Conservation (phyloP, 2,329 filamentous ascomycete genomes). For the Falciphora oryzae region DNA sequence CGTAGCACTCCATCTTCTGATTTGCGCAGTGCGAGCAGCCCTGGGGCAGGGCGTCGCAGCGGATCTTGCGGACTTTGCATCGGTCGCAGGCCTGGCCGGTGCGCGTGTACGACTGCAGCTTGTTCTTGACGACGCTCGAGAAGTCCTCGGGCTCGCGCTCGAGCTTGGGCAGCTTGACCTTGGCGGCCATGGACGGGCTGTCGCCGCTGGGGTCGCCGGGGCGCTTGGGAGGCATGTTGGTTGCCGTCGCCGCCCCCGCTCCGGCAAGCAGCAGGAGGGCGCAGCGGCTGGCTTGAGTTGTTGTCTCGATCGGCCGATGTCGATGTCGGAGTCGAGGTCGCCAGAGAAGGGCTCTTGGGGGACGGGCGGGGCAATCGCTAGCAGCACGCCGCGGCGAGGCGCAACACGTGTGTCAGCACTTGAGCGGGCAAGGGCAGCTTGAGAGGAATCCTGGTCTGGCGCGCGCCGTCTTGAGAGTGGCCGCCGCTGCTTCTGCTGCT, state of each 20-base stretch:
- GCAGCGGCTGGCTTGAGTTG: neutral
- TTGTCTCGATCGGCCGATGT: no score
- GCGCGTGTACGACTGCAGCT: slow-evolving; percentile 48
- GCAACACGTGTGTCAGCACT: neutral
- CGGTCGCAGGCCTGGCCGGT: slow-evolving; percentile 86
- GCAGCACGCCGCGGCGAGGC: neutral
- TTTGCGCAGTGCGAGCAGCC: slow-evolving; percentile 78
- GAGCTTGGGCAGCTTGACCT: slow-evolving; percentile 44
- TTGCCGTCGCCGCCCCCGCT: neutral
- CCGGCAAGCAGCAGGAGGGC: neutral
- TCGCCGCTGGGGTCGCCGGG: slow-evolving; percentile 33
- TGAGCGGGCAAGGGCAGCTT: neutral
- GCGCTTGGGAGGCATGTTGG: slow-evolving; percentile 36
- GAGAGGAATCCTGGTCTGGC: neutral
- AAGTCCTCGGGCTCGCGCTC: slow-evolving; percentile 46
- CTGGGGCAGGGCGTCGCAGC: slow-evolving; percentile 53
- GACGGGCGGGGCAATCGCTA: no score
- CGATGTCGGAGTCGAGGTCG: no score
- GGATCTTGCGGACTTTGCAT: slow-evolving; percentile 86
- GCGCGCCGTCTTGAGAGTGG: neutral
- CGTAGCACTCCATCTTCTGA: slow-evolving; percentile 72
- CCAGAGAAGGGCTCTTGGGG: no score
- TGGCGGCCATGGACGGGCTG: slow-evolving; percentile 25
- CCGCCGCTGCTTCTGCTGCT: neutral
- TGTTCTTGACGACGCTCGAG: slow-evolving; percentile 50